Conservation (phyloP, 73 alveolate genomes). For the Tetrahymena malaccensis region DNA sequence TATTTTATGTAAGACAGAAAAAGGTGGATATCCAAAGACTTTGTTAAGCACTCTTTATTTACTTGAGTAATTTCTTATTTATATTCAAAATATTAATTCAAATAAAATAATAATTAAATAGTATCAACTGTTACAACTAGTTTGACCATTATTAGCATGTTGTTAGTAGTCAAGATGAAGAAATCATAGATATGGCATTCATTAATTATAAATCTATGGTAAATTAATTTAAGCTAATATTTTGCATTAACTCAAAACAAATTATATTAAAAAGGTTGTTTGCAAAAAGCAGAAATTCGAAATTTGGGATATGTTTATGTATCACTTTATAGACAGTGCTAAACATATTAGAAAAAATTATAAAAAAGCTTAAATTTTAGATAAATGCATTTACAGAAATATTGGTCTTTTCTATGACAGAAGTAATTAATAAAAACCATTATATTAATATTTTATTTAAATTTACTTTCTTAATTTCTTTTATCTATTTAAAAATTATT, state of each 20-base stretch:
- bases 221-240: background rate
- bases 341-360: background rate
- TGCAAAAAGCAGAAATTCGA: background rate
- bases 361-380: background rate
- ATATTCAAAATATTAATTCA: background rate
- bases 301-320: background rate
- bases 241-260: background rate
- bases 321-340: background rate
- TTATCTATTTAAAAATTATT: too few species aligned
- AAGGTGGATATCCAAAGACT: background rate
- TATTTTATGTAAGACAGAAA: background rate
- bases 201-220: background rate
- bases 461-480: too few species aligned
- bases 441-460: background rate
- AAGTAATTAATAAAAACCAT: background rate
- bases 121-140: background rate
- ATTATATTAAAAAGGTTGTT: background rate
- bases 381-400: background rate
- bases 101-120: background rate
- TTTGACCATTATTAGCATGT: background rate
- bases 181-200: background rate
- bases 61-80: background rate
- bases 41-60: background rate
- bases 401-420: background rate
- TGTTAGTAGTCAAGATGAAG: background rate